Evolutionary conservation across 2,329 filamentous ascomycete species (phyloP).

Genomic region (Cytospora mali): DNA sequence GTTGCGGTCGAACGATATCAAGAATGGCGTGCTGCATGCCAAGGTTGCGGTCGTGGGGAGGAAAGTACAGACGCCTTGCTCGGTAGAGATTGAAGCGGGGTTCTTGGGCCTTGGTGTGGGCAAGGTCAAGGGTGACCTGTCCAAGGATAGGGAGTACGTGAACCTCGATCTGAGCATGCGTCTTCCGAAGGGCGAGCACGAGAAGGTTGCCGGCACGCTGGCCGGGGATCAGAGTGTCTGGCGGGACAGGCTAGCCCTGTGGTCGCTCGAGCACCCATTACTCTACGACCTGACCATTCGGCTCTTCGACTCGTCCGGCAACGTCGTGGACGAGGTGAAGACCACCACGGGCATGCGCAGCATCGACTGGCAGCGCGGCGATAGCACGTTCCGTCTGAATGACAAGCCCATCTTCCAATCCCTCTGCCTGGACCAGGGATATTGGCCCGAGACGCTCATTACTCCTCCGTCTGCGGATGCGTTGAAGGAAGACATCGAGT

Average conservation of each 20-base stretch:
- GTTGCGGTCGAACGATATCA: conserved; percentile 56
- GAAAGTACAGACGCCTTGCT: conserved; percentile 47
- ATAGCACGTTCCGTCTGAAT: conserved; percentile 63
- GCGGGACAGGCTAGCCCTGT: conserved; percentile 61
- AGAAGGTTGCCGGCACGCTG: conserved; percentile 40
- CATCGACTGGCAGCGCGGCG: conserved; percentile 59
- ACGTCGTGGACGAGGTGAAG: conserved; percentile 56
- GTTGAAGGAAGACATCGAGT: conserved; percentile 55
- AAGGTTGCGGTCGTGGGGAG: conserved; percentile 53
- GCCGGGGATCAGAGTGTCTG: conserved; percentile 44
- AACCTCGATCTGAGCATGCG: conserved; percentile 52
- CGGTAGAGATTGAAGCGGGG: conserved; percentile 56
- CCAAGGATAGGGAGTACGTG: conserved; percentile 52
- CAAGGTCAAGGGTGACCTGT: conserved; percentile 47
- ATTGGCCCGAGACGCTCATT: conserved; percentile 64
- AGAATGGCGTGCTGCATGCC: conserved; percentile 53
- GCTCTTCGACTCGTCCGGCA: conserved; percentile 47
- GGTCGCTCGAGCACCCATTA: conserved; percentile 60
- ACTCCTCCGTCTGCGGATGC: conserved; percentile 55
- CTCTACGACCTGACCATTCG: conserved; percentile 59
- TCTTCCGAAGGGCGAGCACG: conserved; percentile 39
- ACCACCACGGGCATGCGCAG: conserved; percentile 65
- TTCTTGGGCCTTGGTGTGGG: conserved; percentile 52
- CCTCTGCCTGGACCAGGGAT: conserved; percentile 63
- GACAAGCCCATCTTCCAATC: conserved; percentile 62